These are phyloP conservation scores for Pythium aphanidermatum DNA, from an alignment of 352 stramenopile genomes.

Conservation along the genomic window DNA sequence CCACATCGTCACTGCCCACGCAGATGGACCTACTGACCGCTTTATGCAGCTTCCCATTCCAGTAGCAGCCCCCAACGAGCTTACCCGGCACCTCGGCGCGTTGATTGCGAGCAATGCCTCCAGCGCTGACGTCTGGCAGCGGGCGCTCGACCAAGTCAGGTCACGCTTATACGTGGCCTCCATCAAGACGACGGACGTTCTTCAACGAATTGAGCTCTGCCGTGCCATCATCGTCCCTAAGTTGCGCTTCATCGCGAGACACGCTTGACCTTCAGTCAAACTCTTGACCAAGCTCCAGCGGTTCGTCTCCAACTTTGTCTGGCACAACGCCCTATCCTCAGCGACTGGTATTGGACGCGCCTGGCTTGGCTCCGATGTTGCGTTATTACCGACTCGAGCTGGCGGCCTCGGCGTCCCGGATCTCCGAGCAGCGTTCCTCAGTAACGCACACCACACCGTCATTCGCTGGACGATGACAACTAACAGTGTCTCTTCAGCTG, in stretches of 20 bases:
- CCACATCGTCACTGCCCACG: not conserved
- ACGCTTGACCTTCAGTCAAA: not conserved
- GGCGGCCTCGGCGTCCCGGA: not conserved
- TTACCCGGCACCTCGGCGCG: not conserved
- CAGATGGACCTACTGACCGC: not conserved
- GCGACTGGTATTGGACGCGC: not conserved
- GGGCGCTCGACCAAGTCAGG: not conserved
- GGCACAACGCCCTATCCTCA: not conserved
- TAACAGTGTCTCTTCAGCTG: not conserved
- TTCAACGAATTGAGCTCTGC: not conserved
- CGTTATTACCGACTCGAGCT: not conserved
- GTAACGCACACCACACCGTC: not conserved
- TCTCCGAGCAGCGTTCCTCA: not conserved
- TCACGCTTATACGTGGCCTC: not conserved
- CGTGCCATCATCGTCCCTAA: slow-evolving; percentile 6
- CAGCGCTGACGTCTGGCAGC: not conserved
- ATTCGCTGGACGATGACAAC: not conserved
- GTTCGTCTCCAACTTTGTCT: slow-evolving; percentile 2
- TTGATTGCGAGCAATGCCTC: not conserved
- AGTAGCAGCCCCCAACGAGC: not conserved
- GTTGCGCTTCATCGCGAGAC: not conserved
- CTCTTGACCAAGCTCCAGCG: not conserved
- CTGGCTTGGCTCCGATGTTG: not conserved
- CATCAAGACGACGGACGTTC: not conserved
- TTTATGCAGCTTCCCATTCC: not conserved